A percentile compares a stretch with the other conserved stretches of the same genome.
phyloP scores from a whole-genome alignment of 495 filamentous ascomycete species.

The Talaromyces ruber region DNA sequence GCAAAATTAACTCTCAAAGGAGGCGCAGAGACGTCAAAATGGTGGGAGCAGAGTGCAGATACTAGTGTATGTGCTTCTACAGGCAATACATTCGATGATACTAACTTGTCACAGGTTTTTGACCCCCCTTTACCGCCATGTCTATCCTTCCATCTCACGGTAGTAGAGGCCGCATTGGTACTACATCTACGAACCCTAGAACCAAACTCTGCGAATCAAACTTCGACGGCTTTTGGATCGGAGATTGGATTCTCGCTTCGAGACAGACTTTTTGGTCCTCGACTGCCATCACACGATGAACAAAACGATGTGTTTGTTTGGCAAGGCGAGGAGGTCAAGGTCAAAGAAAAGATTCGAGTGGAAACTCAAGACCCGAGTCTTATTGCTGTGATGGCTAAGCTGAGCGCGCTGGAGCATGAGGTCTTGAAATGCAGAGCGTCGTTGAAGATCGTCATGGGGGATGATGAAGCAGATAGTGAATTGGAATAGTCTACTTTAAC shows the following conservation, averaged over 20 bases:
- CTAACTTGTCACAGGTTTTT: constrained; percentile 28
- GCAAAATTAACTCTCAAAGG: constrained; percentile 46
- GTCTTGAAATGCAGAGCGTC: constrained; percentile 59
- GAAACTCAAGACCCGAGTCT: constrained; percentile 88
- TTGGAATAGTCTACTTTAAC: constrained; percentile 4
- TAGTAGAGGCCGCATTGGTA: constrained; percentile 70
- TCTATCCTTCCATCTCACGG: constrained; percentile 65
- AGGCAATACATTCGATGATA: not conserved
- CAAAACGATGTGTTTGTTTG: constrained; percentile 61
- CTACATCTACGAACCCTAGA: constrained; percentile 76
- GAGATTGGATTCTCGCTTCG: constrained; percentile 49
- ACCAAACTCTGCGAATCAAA: constrained; percentile 45
- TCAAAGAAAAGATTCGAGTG: constrained; percentile 82
- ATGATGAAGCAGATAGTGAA: constrained; percentile 38
- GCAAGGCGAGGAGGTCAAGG: constrained; percentile 65
- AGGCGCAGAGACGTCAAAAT: constrained; percentile 42
- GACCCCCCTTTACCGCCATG: constrained; percentile 49
- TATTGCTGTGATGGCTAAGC: constrained; percentile 78
- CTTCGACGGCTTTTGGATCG: constrained; percentile 50
- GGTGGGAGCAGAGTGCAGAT: constrained; percentile 48
- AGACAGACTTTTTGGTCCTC: constrained; percentile 42
- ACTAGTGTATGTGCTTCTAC: constrained; percentile 32
- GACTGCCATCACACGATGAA: constrained; percentile 72
- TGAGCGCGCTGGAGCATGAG: constrained; percentile 70
- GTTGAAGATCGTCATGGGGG: constrained; percentile 75